Base-by-base conservation (phyloP, 306 rosid species). In the Castanea mollissima region DNA sequence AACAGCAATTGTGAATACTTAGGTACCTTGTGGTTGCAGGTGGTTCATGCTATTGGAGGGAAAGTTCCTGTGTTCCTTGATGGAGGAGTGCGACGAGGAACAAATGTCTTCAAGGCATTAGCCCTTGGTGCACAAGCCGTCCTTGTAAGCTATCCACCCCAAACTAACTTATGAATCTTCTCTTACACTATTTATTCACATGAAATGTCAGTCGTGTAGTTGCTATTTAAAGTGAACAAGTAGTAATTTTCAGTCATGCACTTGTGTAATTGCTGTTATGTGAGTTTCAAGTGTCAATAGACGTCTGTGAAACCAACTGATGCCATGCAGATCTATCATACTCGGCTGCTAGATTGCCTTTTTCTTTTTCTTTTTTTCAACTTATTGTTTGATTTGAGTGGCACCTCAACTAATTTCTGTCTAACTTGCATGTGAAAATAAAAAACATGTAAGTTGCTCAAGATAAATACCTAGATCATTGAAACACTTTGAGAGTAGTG, bases 51-150 rank as follows among this genome's bases (percentile, higher is more conserved):
- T 63, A 89, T 86, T 23, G 83, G 60, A 77, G 91, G 91, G 3
- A 88, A 64, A 83, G 72, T 84, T 76, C 92, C 92, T 5, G 85
- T 91, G 27, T 85, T 89, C 23, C 31, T 89, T 21, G 90, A 89
- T 46, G 92, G 92, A 32, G 95, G 95, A 60, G 86, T 91, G 52
- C 78, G 88, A 64, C 89, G 87, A 79, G 91, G 92, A 77, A 89
- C 95, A 13, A 88, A 87, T 70, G 80, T 88, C n/a, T 91, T 89
- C 72, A 89, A 91, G 85, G 95, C 88, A 23, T 80, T 89, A 75
- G 91, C 91, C 81, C 88, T 89, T 9, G 92, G 92, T 12, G 92
- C 90, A 44, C 82, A 87, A 64, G 90, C 95, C 27, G 88, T 91
- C 63, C 91, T 89, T 57, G 94, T 87, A 87, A 77, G 86, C 69